phyloP scores from a whole-genome alignment of 2,329 filamentous ascomycete genomes.

The Colletotrichum phormii region DNA sequence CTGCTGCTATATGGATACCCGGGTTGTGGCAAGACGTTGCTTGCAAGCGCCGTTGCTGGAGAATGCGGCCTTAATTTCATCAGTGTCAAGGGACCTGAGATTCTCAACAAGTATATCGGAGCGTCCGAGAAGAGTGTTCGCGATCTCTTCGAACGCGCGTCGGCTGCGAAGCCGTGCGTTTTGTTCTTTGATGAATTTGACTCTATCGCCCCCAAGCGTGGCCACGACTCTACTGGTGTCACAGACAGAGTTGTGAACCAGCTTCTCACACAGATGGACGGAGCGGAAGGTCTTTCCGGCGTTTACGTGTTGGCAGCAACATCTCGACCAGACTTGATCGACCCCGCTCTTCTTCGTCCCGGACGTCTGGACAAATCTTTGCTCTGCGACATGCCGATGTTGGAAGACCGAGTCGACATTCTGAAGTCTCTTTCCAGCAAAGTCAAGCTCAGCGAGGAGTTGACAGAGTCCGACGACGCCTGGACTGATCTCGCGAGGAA shows the following conservation, averaged over 20 bases:
- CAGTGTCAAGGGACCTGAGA: constrained; percentile 96
- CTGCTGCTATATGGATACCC: constrained; percentile 94
- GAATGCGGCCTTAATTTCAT: constrained; percentile 99
- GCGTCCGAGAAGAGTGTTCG: constrained; percentile 96
- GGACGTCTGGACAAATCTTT: constrained; percentile 94
- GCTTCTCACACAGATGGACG: constrained; percentile 98
- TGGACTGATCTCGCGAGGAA: constrained; percentile 80
- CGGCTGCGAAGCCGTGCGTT: constrained; percentile 91
- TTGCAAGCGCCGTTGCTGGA: constrained; percentile 96
- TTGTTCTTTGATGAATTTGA: constrained; percentile 99
- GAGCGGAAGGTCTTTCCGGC: constrained; percentile 91
- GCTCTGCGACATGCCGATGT: constrained; percentile 86
- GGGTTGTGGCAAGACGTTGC: constrained; percentile 94
- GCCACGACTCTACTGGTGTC: constrained; percentile 97
- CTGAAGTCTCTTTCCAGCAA: constrained; percentile 86
- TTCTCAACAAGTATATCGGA: constrained; percentile 98
- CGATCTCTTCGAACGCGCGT: constrained; percentile 92
- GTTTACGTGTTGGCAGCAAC: constrained; percentile 98
- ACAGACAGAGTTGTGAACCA: constrained; percentile 99
- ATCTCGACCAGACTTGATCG: constrained; percentile 91
- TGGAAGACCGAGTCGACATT: constrained; percentile 89
- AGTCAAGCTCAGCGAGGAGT: constrained; percentile 76
- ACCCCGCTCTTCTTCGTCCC: constrained; percentile 90
- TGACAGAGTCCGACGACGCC: constrained; percentile 66
- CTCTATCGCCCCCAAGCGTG: constrained; percentile 95